Percentiles rank a stretch among this genome's conserved stretches.
Conservation (phyloP, 2,329 filamentous ascomycete genomes). For the Sclerotinia nivalis region DNA sequence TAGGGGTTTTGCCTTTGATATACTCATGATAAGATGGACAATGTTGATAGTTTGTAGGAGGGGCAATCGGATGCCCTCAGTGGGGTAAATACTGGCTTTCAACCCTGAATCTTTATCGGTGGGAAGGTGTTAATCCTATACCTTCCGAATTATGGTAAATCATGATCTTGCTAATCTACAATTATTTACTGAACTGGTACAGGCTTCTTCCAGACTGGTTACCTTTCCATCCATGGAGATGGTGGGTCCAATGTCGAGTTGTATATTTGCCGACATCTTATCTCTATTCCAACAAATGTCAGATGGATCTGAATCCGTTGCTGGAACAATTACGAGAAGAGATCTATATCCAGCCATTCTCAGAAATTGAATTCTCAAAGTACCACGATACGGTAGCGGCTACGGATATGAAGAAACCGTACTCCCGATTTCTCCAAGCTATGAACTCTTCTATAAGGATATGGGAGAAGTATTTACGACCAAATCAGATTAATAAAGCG, state of each 20-base stretch:
- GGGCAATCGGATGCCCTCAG: not conserved
- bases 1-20: not conserved
- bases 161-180: too few species aligned
- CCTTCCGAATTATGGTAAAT: not conserved
- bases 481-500: not conserved
- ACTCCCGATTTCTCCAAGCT: not conserved
- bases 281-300: slow-evolving; percentile 13
- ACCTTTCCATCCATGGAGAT: slow-evolving; percentile 8
- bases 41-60: not conserved
- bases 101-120: not conserved
- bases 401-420: slow-evolving; percentile 1
- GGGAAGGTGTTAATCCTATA: slow-evolving; percentile 2
- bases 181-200: not conserved
- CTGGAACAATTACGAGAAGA: slow-evolving; percentile 1
- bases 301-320: slow-evolving; percentile 7
- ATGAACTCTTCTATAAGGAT: not conserved
- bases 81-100: slow-evolving; percentile 9
- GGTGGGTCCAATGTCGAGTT: slow-evolving; percentile 8
- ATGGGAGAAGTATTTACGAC: slow-evolving; percentile 9
- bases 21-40: not conserved
- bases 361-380: not conserved
- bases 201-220: slow-evolving; percentile 16
- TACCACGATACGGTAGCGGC: slow-evolving; percentile 1
- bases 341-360: slow-evolving; percentile 7
- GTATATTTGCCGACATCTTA: slow-evolving; percentile 8